phyloP scores from a whole-genome alignment of 139 green algal species.

The Zygnema cylindricum region DNA sequence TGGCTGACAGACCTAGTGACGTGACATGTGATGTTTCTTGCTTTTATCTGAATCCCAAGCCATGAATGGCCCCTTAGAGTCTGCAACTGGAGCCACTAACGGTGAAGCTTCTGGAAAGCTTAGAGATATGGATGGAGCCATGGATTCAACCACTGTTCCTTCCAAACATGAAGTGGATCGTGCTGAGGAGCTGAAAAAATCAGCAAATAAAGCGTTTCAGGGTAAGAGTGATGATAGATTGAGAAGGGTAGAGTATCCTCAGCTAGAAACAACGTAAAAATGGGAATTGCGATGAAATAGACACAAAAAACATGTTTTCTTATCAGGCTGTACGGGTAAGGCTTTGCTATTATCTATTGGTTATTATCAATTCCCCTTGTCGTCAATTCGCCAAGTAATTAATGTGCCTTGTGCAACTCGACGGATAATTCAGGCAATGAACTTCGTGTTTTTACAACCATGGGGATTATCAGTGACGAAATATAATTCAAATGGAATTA shows the following conservation, averaged over 20 bases:
- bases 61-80: not conserved
- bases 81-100: not conserved
- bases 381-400: too few species aligned
- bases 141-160: not conserved
- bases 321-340: not conserved
- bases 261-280: not conserved
- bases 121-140: not conserved
- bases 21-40: too few species aligned
- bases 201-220: conserved; percentile 34
- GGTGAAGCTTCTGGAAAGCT: not conserved
- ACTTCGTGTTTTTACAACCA: too few species aligned
- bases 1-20: too few species aligned
- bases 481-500: conserved; percentile 32
- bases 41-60: too few species aligned
- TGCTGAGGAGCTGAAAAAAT: conserved; percentile 33
- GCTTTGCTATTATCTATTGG: not conserved
- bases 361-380: not conserved
- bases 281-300: not conserved
- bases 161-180: conserved; percentile 5
- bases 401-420: too few species aligned
- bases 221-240: conserved; percentile 7
- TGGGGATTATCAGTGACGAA: too few species aligned
- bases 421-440: too few species aligned
- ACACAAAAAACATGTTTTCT: not conserved
- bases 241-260: not conserved